Percentiles rank a stretch among this genome's conserved stretches.
phyloP scores from a whole-genome alignment of 2,329 filamentous ascomycete species.

The Myriosclerotinia duriaeana region DNA sequence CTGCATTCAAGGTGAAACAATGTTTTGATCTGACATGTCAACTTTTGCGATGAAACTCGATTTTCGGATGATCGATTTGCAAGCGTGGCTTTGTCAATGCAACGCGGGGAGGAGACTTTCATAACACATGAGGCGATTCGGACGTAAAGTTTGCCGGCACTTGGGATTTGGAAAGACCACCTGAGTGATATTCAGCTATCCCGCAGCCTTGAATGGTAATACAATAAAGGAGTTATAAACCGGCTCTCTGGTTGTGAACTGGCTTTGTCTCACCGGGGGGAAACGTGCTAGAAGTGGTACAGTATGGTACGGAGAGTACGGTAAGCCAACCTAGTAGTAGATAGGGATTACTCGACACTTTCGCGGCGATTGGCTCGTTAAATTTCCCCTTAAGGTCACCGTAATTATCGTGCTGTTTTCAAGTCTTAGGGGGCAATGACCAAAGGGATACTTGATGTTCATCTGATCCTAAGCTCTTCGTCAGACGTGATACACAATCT shows the following conservation, averaged over 20 bases:
- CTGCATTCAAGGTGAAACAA: background rate
- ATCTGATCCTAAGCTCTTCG: background rate
- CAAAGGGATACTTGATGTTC: background rate
- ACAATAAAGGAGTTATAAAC: background rate
- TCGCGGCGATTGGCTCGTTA: background rate
- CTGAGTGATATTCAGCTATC: background rate
- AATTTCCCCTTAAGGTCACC: background rate
- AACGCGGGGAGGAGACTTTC: background rate
- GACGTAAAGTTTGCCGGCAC: background rate
- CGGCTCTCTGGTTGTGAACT: background rate
- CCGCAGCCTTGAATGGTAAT: background rate
- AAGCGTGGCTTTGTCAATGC: background rate
- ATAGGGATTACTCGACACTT: background rate
- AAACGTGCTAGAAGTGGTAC: background rate
- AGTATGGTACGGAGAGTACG: background rate
- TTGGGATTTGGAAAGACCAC: background rate
- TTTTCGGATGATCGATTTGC: background rate
- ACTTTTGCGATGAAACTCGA: conserved; percentile 2
- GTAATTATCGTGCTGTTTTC: background rate
- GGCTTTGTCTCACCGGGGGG: background rate
- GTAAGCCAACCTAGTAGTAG: background rate
- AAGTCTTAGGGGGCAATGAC: background rate
- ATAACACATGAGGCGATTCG: background rate
- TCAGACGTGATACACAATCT: background rate
- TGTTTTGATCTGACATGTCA: background rate